These are phyloP conservation scores for Diutina neorugosa DNA, from an alignment of 1,139 yeast genomes.

Conservation along the genomic window DNA sequence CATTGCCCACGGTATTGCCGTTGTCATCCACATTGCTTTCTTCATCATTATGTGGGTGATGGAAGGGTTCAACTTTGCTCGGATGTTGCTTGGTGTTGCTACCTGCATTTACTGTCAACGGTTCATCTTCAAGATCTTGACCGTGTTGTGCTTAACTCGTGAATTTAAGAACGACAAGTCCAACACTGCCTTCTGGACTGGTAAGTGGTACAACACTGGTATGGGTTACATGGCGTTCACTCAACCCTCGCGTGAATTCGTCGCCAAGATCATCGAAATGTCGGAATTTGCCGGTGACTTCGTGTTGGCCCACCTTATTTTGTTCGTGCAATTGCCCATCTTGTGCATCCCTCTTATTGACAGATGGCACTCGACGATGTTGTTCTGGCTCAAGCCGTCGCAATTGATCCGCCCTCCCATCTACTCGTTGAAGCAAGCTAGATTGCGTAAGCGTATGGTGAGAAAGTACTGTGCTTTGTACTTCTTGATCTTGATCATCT, in stretches of 20 bases:
- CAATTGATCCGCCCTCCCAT: slow-evolving; percentile 98
- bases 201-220: slow-evolving; percentile 96
- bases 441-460: slow-evolving; percentile 97
- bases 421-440: slow-evolving; percentile 92
- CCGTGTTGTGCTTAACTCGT: slow-evolving; percentile 73
- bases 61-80: slow-evolving; percentile 82
- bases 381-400: slow-evolving; percentile 97
- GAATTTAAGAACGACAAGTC: slow-evolving; percentile 96
- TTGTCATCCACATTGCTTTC: slow-evolving; percentile 71
- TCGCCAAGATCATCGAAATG: slow-evolving; percentile 87
- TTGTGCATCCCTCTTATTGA: slow-evolving; percentile 80
- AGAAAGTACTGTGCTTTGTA: slow-evolving; percentile 83
- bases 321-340: slow-evolving; percentile 84
- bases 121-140: slow-evolving; percentile 73
- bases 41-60: slow-evolving; percentile 95
- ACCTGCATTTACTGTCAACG: slow-evolving; percentile 85
- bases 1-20: slow-evolving; percentile 91
- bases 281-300: slow-evolving; percentile 97
- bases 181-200: slow-evolving; percentile 99
- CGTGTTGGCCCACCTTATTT: slow-evolving; percentile 75
- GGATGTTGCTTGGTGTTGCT: slow-evolving; percentile 78
- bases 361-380: slow-evolving; percentile 96
- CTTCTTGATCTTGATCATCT: slow-evolving; percentile 56
- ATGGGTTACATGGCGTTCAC: slow-evolving; percentile 94
- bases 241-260: slow-evolving; percentile 93